phyloP scores from a whole-genome alignment of 176 grass and related monocot species.

The Neostapfia colusana region DNA sequence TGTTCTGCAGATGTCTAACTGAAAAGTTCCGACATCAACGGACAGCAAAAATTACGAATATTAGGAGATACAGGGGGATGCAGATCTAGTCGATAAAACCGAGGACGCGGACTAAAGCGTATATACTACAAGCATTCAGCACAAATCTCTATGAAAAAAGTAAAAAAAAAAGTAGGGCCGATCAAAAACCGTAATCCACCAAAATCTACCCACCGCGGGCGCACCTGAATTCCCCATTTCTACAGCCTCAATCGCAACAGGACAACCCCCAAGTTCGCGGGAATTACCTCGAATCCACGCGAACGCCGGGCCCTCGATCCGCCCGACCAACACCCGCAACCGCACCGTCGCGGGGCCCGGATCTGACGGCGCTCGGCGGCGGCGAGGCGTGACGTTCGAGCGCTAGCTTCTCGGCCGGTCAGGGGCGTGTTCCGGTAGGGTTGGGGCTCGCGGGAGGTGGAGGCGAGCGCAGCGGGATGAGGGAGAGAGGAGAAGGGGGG shows the following conservation, averaged over 20 bases:
- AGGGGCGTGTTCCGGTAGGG: conserved; percentile 6
- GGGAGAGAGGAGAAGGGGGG: neutral
- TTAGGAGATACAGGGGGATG: neutral
- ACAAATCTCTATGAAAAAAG: neutral
- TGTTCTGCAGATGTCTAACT: neutral
- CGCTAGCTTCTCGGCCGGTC: neutral
- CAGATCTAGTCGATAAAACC: conserved; percentile 18
- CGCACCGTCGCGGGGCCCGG: neutral
- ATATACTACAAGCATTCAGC: neutral
- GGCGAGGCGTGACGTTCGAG: neutral
- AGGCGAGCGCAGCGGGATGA: neutral
- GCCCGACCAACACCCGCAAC: neutral
- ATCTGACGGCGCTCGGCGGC: conserved; percentile 11
- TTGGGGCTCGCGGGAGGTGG: conserved; percentile 3
- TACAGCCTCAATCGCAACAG: neutral
- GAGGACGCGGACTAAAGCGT: neutral
- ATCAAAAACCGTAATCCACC: conserved; percentile 17
- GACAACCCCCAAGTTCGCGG: neutral
- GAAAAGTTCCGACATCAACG: neutral
- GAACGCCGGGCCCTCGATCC: neutral
- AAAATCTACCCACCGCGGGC: neutral
- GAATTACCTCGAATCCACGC: conserved; percentile 40
- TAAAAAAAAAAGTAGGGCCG: neutral
- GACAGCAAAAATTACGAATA: neutral
- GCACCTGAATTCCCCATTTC: conserved; percentile 12